phyloP scores from a whole-genome alignment of 352 stramenopile genomes.

The Phytophthora ohioensis region DNA sequence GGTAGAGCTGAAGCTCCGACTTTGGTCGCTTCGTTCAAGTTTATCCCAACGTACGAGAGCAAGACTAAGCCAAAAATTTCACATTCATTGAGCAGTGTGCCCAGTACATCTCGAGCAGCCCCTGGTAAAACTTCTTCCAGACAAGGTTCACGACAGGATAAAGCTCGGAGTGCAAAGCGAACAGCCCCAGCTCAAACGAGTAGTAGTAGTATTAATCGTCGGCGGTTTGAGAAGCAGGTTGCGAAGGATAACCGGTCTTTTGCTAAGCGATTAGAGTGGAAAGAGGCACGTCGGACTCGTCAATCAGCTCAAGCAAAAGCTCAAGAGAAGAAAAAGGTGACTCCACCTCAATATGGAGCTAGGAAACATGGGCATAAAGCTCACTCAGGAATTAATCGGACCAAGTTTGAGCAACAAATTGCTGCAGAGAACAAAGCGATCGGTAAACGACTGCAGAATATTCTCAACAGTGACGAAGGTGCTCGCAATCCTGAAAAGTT shows the following conservation, averaged over 20 bases:
- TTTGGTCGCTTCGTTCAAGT: constrained; percentile 54
- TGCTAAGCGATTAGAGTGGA: constrained; percentile 59
- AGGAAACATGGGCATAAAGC: constrained; percentile 63
- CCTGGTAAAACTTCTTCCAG: constrained; percentile 21
- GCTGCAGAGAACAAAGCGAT: constrained; percentile 63
- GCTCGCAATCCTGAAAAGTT: constrained; percentile 30
- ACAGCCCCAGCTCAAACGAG: constrained; percentile 44
- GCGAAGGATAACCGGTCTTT: constrained; percentile 66
- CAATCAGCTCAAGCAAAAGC: constrained; percentile 43
- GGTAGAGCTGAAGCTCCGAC: constrained; percentile 23
- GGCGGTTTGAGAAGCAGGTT: constrained; percentile 62
- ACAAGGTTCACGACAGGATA: constrained; percentile 13
- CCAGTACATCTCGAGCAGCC: constrained; percentile 9
- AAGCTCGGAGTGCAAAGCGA: constrained; percentile 15
- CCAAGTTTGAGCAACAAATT: constrained; percentile 63
- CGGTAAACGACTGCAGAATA: constrained; percentile 58
- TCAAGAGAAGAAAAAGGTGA: constrained; percentile 49
- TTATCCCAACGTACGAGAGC: constrained; percentile 48
- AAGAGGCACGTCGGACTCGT: constrained; percentile 41
- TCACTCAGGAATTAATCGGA: constrained; percentile 68
- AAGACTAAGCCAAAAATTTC: constrained; percentile 14
- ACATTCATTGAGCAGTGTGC: constrained; percentile 9
- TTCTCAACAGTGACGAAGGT: constrained; percentile 32
- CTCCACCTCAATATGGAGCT: constrained; percentile 49
- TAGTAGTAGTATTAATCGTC: constrained; percentile 69